A percentile compares a stretch with the other conserved stretches of the same genome.
Evolutionary conservation across 2,329 filamentous ascomycete genomes (phyloP).

Genomic region (Fusarium begoniae): DNA sequence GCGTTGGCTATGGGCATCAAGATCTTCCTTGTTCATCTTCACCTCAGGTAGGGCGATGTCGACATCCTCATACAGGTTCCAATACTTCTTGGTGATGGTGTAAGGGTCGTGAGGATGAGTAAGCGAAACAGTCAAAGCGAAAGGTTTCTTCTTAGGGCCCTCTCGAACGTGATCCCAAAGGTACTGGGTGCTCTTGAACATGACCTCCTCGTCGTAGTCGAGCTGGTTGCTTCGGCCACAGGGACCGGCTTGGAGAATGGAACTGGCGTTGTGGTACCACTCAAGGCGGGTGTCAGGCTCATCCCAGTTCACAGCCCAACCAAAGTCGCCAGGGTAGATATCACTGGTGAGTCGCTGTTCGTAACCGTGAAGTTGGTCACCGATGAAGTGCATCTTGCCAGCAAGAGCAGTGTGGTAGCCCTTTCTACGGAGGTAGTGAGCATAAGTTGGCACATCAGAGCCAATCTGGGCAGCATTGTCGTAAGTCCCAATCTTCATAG

Average conservation of each 20-base stretch:
- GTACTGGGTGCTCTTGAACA: constrained; percentile 90
- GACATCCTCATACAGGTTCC: constrained; percentile 89
- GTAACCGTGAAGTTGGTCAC: constrained; percentile 93
- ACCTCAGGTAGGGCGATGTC: constrained; percentile 87
- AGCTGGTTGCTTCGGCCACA: constrained; percentile 94
- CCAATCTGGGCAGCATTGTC: constrained; percentile 89
- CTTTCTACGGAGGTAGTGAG: constrained; percentile 85
- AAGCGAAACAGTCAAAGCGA: constrained; percentile 89
- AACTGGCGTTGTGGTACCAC: constrained; percentile 97
- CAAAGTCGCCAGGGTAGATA: constrained; percentile 94
- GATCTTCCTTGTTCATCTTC: constrained; percentile 79
- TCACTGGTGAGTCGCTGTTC: constrained; percentile 93
- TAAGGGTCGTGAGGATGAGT: constrained; percentile 97
- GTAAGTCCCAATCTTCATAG: constrained; percentile 90
- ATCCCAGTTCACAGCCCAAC: constrained; percentile 97
- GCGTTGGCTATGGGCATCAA: constrained; percentile 87
- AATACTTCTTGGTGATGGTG: constrained; percentile 92
- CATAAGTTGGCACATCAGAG: constrained; percentile 88
- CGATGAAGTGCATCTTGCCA: constrained; percentile 98
- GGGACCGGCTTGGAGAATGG: constrained; percentile 87
- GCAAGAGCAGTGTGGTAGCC: constrained; percentile 92
- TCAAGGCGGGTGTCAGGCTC: constrained; percentile 85
- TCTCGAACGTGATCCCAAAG: constrained; percentile 91
- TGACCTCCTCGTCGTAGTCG: constrained; percentile 95
- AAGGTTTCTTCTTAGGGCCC: constrained; percentile 76